A percentile compares a stretch with the other conserved stretches of the same genome.
phyloP scores from a whole-genome alignment of 306 rosid species.

The Echinosophora koreensis region DNA sequence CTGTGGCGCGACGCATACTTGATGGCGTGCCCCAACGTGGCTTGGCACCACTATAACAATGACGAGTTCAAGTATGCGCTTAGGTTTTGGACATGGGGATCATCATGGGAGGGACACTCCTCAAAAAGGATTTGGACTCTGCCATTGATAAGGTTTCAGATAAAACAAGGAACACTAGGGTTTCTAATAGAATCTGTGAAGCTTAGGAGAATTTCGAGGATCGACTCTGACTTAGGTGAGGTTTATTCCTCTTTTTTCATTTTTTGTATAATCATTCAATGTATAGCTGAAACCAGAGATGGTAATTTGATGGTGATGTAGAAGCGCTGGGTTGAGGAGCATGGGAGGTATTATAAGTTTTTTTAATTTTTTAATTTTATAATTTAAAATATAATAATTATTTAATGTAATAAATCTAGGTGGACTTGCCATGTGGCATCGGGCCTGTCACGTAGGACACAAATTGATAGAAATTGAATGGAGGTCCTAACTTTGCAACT shows the following conservation, averaged over 20 bases:
- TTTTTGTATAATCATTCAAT: constrained; percentile 11
- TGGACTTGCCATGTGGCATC: no score
- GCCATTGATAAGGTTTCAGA: constrained; percentile 66
- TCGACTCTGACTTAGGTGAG: constrained; percentile 73
- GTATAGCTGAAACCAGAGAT: not conserved
- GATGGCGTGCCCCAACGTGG: constrained; percentile 85
- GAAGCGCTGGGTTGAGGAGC: no score
- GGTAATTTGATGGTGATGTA: not conserved
- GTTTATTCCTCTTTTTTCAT: constrained; percentile 43
- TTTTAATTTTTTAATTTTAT: no score
- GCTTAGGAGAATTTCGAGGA: constrained; percentile 43
- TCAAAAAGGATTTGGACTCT: constrained; percentile 73
- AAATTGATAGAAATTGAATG: no score
- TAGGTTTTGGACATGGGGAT: constrained; percentile 84
- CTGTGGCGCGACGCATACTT: constrained; percentile 96
- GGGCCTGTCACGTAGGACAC: no score
- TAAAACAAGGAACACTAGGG: constrained; percentile 54
- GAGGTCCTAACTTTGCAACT: no score
- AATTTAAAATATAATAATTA: no score
- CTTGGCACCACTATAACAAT: constrained; percentile 30
- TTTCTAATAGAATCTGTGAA: constrained; percentile 31
- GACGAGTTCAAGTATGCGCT: constrained; percentile 78
- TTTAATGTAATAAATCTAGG: no score
- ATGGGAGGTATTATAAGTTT: no score
- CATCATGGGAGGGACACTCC: constrained; percentile 89